Evolutionary conservation across 2,329 filamentous ascomycete species (phyloP), one percentile per base, ranked within the genome.

Genomic region (Verticillium dahliae): DNA sequence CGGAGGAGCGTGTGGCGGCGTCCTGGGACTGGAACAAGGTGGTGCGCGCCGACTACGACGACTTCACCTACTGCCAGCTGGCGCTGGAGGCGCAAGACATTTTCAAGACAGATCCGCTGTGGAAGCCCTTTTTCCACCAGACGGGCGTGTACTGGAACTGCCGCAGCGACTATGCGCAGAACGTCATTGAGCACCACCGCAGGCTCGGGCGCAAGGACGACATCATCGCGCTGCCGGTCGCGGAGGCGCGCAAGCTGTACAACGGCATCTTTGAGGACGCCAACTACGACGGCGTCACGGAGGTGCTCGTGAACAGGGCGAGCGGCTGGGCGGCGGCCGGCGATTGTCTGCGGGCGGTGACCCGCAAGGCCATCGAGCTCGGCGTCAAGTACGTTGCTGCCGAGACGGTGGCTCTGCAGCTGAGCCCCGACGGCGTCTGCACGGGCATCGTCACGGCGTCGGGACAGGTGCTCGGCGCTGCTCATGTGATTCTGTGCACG

Each of bases 301-400:
- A 81, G 64, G 81, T 85, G 6, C 72, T 83, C 18, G 72, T 85
- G 22, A 85, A 85, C 68, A 76, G 75, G 67, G 81, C 78, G 39
- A 82, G 81, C 69, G 83, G 83, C 0, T 85, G 83, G 82, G 81
- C 76, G n/a, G 80, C 81, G 50, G 83, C 82, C 14, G 81, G 80
- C 27, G 80, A 83, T 63, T 76, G 80, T 54, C 68, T 85, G 57
- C 69, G 72, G 61, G 77, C 77, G 7, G 78, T 82, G 2, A 83
- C 79, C 4, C 75, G 76, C 61, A 74, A 73, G 66, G 78, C 76
- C 14, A 65, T 84, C 1, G 73, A 75, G 61, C 68, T 81, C 31
- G 82, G 83, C 1, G 83, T 84, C 41, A 76, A 77, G 67, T 84
- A 84, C 60, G 73, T 83, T 9, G 73, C 71, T 1, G 78, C 77